Conservation (phyloP, 2,329 filamentous ascomycete species). For the Aureobasidium sp. region DNA sequence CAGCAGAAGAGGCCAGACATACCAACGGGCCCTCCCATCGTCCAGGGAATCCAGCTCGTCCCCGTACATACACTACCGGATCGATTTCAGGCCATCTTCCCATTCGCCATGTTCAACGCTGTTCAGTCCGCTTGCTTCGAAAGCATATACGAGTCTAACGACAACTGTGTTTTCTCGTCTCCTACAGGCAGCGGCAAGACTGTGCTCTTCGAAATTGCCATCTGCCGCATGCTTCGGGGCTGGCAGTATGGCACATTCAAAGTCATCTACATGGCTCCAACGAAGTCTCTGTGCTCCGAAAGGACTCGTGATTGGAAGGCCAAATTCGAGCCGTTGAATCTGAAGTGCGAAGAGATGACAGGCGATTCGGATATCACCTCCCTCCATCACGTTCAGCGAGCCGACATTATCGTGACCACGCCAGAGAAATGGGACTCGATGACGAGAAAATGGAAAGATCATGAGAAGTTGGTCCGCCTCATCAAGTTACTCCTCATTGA, state of each 20-base stretch:
- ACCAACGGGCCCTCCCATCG: conserved; percentile 28
- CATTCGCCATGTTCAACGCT: conserved; percentile 69
- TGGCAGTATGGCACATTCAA: conserved; percentile 59
- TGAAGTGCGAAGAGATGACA: conserved; percentile 69
- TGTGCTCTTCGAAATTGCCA: conserved; percentile 69
- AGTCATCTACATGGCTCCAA: conserved; percentile 76
- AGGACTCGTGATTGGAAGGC: conserved; percentile 66
- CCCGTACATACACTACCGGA: conserved; percentile 57
- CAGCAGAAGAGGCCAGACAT: neutral
- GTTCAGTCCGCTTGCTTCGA: conserved; percentile 74
- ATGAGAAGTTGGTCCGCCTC: conserved; percentile 63
- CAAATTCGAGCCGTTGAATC: conserved; percentile 60
- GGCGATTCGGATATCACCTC: conserved; percentile 67
- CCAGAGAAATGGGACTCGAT: conserved; percentile 91
- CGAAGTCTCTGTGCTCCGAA: conserved; percentile 74
- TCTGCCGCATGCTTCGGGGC: conserved; percentile 59
- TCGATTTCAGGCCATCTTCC: conserved; percentile 60
- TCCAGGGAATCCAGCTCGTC: conserved; percentile 54
- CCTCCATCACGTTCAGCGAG: conserved; percentile 59
- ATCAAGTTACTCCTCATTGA: conserved; percentile 78
- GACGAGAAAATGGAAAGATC: conserved; percentile 78
- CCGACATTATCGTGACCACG: conserved; percentile 77
- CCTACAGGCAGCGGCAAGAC: conserved; percentile 85
- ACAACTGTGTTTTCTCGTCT: conserved; percentile 73
- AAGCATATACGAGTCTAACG: conserved; percentile 54